Conservation (phyloP, 2,329 filamentous ascomycete genomes). For the Massarina eburnea region DNA sequence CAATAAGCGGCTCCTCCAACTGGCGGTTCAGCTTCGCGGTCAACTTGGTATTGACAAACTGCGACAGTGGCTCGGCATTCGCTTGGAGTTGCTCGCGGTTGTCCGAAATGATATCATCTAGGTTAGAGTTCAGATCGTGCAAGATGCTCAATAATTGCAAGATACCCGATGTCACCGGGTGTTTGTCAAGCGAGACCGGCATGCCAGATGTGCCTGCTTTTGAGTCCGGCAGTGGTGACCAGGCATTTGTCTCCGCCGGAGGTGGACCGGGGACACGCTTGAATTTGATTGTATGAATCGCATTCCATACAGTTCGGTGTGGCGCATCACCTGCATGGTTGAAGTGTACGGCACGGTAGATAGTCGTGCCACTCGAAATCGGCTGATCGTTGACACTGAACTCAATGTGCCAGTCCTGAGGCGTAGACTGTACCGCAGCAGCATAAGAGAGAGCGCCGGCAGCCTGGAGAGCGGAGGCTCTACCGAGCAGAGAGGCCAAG, state of each 20-base stretch:
- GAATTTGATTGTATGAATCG: conserved; percentile 89
- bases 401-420: conserved; percentile 96
- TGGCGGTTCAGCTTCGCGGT: conserved; percentile 97
- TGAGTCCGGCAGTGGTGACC: conserved; percentile 56
- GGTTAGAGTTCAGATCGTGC: conserved; percentile 88
- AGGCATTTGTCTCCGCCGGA: conserved; percentile 68
- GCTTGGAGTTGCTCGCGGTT: conserved; percentile 71
- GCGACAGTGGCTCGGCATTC: conserved; percentile 79
- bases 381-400: conserved; percentile 85
- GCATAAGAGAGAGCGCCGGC: conserved; percentile 59
- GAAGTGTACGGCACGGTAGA: conserved; percentile 90
- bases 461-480: conserved; percentile 35
- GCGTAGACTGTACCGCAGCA: conserved; percentile 74
- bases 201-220: conserved; percentile 62
- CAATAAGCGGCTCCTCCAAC: conserved; percentile 92
- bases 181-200: conserved; percentile 78
- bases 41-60: conserved; percentile 98
- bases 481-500: conserved; percentile 33
- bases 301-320: conserved; percentile 82
- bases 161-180: conserved; percentile 83
- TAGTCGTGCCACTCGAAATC: conserved; percentile 88
- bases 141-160: conserved; percentile 84
- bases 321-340: conserved; percentile 66
- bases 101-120: conserved; percentile 85
- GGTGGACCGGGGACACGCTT: conserved; percentile 82